Base-by-base conservation (phyloP, 352 stramenopile genomes). In the Phytophthora cryptogea region DNA sequence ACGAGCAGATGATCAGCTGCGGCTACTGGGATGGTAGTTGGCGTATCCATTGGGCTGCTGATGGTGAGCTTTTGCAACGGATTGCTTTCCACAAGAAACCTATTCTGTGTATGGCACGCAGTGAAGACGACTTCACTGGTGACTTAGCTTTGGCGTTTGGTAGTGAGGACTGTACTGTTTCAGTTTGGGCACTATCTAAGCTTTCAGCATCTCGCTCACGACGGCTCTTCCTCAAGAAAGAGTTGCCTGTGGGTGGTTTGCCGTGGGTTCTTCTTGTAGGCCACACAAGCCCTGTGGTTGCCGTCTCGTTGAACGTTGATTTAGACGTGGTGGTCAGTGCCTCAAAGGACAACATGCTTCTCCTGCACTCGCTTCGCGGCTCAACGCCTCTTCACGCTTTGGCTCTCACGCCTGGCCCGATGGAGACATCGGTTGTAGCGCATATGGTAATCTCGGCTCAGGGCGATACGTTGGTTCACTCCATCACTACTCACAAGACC, bases 1-100 rank as follows among this genome's bases (percentile, higher is more conserved):
- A 94, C 57, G 85, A 94, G 64, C 85, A 94, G 49, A 94, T 94
- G 85, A 92, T 94, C 55, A 94, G 85, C 66, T 94, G 83, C 53
- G 85, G 85, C 7, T 93, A 93, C 59, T 95, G 84, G 82, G 86
- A 95, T 66, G 86, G 86, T 11, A 93, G 86, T 46, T 95, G 86
- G 86, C 82, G 86, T 2, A 95, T 95, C 35, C 83, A 93, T 54
- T 95, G 86, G 86, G 89, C 86, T 35, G 84, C 80, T 11, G 86
- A 95, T 61, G 86, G 86, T 33, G 86, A 95, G 47, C 59, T 95
- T 5, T 68, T 95, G 16, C 86, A 95, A 51, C 80, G 86, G 17
- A 93, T 95, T 43, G 83, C 86, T 10, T 95, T 95, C 70, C 86
- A 95, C 71, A 93, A 95, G 59, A 90, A 93, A 51, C 78, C 78